Conservation (phyloP, 345 rosid genomes). For the Turnera subulata region DNA sequence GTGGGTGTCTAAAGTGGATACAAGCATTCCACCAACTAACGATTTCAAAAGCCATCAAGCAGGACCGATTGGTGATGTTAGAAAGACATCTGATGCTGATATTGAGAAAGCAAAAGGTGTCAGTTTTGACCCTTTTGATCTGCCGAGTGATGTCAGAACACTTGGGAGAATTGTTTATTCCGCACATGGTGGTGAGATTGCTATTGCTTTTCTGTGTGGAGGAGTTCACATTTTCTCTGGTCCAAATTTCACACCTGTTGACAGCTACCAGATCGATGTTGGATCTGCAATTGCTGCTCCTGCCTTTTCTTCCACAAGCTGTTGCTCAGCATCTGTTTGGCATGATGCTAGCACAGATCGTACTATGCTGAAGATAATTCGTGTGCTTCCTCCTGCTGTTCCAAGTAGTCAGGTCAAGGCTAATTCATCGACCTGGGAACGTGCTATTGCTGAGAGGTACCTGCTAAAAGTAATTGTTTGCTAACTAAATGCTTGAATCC, state of each 20-base stretch:
- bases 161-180: slow-evolving; percentile 94
- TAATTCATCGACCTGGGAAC: slow-evolving; percentile 86
- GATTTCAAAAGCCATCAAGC: slow-evolving; percentile 67
- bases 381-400: slow-evolving; percentile 95
- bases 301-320: slow-evolving; percentile 97
- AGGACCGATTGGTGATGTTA: slow-evolving; percentile 51
- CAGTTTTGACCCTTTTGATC: slow-evolving; percentile 92
- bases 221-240: slow-evolving; percentile 99
- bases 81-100: slow-evolving; percentile 47
- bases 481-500: background rate
- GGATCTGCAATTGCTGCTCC: slow-evolving; percentile 97
- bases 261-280: slow-evolving; percentile 92
- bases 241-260: slow-evolving; percentile 82
- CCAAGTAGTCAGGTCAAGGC: slow-evolving; percentile 70
- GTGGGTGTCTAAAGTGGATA: slow-evolving; percentile 93
- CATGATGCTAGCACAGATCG: slow-evolving; percentile 82
- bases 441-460: slow-evolving; percentile 99
- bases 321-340: slow-evolving; percentile 99
- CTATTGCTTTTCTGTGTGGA: slow-evolving; percentile 90
- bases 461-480: slow-evolving; percentile 1
- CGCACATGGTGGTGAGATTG: slow-evolving; percentile 99
- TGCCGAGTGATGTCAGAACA: slow-evolving; percentile 93
- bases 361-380: slow-evolving; percentile 81
- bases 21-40: slow-evolving; percentile 84
- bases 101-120: slow-evolving; percentile 63